Conservation (phyloP, 1,139 yeast genomes). For the Yamadazyma atmosphaerica region DNA sequence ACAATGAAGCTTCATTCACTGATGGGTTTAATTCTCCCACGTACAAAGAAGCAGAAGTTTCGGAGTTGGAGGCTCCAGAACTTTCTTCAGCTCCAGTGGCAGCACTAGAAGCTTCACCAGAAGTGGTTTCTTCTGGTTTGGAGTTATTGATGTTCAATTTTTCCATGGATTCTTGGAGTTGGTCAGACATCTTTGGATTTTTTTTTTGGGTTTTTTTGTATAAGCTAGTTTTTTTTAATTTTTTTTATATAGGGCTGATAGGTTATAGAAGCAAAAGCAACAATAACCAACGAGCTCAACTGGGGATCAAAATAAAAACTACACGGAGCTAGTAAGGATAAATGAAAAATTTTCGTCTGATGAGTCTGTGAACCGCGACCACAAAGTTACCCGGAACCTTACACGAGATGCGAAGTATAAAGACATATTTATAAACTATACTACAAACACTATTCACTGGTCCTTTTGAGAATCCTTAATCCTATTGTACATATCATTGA, state of each 20-base stretch:
- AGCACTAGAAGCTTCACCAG: slow-evolving; percentile 10
- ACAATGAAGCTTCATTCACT: slow-evolving; percentile 92
- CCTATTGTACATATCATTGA: slow-evolving; percentile 82
- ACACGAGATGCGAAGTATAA: neutral
- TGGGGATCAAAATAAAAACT: neutral
- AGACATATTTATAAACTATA: neutral
- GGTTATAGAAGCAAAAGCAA: neutral
- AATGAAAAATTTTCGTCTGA: slow-evolving; percentile 2
- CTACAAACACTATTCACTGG: slow-evolving; percentile 1
- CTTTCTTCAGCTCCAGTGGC: slow-evolving; percentile 5
- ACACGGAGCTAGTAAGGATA: neutral
- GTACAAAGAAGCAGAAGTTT: slow-evolving; percentile 82
- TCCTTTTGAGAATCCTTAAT: slow-evolving; percentile 28
- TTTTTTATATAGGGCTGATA: slow-evolving; percentile 5
- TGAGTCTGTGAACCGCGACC: neutral
- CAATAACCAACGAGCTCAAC: slow-evolving; percentile 1
- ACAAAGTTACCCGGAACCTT: neutral
- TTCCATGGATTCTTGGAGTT: slow-evolving; percentile 57
- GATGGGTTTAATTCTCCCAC: slow-evolving; percentile 96
- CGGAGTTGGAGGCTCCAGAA: slow-evolving; percentile 34
- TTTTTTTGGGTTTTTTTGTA: slow-evolving; percentile 10
- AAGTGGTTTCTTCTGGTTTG: slow-evolving; percentile 28
- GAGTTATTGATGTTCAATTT: slow-evolving; percentile 49
- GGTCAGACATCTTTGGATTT: slow-evolving; percentile 13
- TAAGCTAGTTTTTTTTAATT: slow-evolving; percentile 9